These are phyloP conservation scores for Pleurotus tuoliensis DNA, from an alignment of 768 basidiomycete species.

Conservation along the genomic window DNA sequence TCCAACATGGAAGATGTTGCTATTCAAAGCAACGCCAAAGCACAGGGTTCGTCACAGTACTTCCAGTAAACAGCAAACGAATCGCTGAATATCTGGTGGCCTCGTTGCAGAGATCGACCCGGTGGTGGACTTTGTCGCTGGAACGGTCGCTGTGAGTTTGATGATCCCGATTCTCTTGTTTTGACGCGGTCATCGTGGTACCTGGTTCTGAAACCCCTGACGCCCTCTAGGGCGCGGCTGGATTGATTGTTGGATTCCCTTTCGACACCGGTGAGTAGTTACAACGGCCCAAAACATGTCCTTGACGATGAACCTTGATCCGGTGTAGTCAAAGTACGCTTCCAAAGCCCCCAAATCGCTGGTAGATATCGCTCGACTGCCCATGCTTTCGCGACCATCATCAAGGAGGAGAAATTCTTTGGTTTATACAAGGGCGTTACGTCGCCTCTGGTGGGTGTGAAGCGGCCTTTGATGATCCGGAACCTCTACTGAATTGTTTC, in stretches of 20 bases:
- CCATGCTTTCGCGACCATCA: conserved; percentile 64
- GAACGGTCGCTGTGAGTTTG: conserved; percentile 49
- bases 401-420: conserved; percentile 62
- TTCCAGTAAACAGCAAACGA: background rate
- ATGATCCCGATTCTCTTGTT: background rate
- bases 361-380: conserved; percentile 57
- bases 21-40: background rate
- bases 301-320: background rate
- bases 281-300: too few species aligned
- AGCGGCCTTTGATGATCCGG: background rate
- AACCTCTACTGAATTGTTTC: background rate
- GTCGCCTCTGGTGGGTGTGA: conserved; percentile 67
- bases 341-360: conserved; percentile 62
- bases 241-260: conserved; percentile 70
- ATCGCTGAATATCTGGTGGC: background rate
- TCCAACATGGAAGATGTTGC: conserved; percentile 2
- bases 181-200: background rate
- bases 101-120: conserved; percentile 44
- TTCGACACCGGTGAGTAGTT: conserved; percentile 59
- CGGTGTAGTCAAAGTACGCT: conserved; percentile 71
- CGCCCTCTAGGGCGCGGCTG: conserved; percentile 50
- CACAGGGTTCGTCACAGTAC: conserved; percentile 6
- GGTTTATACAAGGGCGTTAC: conserved; percentile 76
- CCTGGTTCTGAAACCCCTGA: background rate
- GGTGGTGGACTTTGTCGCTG: conserved; percentile 73